Base-by-base conservation (phyloP, 2,329 filamentous ascomycete genomes). In the Penicillium verrucosum region DNA sequence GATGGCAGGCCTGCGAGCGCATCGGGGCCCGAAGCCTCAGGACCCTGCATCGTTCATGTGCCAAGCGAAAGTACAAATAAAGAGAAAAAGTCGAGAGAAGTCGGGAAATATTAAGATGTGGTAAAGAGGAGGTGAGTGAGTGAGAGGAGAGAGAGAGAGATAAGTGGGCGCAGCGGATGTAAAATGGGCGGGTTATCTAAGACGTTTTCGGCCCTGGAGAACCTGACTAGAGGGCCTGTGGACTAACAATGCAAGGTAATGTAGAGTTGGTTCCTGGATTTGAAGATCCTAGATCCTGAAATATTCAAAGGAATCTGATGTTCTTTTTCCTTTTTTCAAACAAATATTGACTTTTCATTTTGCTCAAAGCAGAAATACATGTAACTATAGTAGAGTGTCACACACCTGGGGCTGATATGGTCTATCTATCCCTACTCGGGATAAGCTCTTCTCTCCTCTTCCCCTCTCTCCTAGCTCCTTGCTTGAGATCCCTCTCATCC, bases 31-130 rank as follows among this genome's bases (percentile, higher is more conserved):
- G 71, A 70, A 71, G 70, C 69, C 69, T 74, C 71, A 73, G 54
- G 65, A 67, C 66, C 68, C 69, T 71, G 71, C 72, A 74, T 74
- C 60, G 68, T 73, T 73, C 71, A 74, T 73, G 61, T 65, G 72
- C 65, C 61, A 55, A 37, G 14, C 27, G 11, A 38, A 16, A 49
- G 38, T 32, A 34, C 21, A 36, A 44, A 38, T 23, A 43, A 48
- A 42, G 47, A 46, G 10, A 41, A 52, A 47, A 27, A 36, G 42
- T 46, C 47, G 27, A 46, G 16, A 46, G 25, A 49, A 46, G 27
- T 45, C 14, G 43, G 25, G 29, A 14, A 32, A 48, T 44, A 18
- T 29, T 36, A 48, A 40, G 46, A 55, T 37, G 14, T 51, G 51
- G 42, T 44, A 47, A 44, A 47, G 29, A 37, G 44, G 36, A 41